Evolutionary conservation across 306 rosid genomes (phyloP).

Genomic region (Quercus aquifolioides): DNA sequence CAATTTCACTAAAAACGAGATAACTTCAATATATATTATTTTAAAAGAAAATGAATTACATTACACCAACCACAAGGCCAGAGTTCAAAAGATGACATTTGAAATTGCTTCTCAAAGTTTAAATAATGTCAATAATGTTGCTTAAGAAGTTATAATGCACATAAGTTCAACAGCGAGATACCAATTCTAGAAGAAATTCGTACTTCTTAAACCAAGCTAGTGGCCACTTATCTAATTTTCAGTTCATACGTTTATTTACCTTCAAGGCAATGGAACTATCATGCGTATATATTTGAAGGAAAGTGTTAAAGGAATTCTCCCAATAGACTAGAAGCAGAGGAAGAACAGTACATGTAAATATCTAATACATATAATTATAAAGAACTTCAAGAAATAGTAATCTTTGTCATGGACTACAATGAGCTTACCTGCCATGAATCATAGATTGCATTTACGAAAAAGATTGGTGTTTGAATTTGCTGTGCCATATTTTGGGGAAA

Average conservation of each 20-base stretch:
- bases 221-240: not conserved
- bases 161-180: not conserved
- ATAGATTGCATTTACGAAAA: constrained; percentile 82
- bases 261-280: not conserved
- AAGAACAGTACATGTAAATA: not conserved
- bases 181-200: not conserved
- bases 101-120: not conserved
- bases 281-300: not conserved
- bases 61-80: not conserved
- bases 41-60: not conserved
- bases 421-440: constrained; percentile 97
- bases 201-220: not conserved
- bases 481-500: constrained; percentile 74
- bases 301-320: not conserved
- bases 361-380: not conserved
- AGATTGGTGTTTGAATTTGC: constrained; percentile 68
- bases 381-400: constrained; percentile 1
- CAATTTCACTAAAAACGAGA: not conserved
- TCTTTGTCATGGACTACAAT: constrained; percentile 7
- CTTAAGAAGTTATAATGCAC: not conserved
- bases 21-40: not conserved
- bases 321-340: not conserved
- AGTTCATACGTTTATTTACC: not conserved
- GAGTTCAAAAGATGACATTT: not conserved
- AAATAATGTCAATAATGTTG: not conserved